Conservation (phyloP, 2,329 filamentous ascomycete genomes). For the Kalmusia sp. region DNA sequence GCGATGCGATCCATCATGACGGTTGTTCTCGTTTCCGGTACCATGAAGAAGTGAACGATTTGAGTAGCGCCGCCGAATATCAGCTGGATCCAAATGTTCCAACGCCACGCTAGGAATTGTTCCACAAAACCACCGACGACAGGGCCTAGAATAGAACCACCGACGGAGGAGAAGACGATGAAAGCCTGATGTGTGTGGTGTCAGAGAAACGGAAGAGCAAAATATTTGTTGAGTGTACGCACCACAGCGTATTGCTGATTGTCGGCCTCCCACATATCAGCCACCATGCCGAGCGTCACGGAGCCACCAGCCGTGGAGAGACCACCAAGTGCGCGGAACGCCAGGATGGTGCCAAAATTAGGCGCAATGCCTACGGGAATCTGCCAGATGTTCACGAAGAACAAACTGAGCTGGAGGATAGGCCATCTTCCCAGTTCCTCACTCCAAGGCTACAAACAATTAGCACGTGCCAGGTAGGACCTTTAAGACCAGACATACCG, state of each 20-base stretch:
- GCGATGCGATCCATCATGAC: slow-evolving; percentile 82
- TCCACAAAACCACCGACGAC: slow-evolving; percentile 81
- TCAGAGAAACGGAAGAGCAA: slow-evolving; percentile 1
- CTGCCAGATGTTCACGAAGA: slow-evolving; percentile 70
- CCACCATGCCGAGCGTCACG: slow-evolving; percentile 70
- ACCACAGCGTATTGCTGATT: slow-evolving; percentile 73
- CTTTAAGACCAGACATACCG: slow-evolving; percentile 40
- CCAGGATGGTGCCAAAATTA: slow-evolving; percentile 74
- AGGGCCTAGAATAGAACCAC: slow-evolving; percentile 77
- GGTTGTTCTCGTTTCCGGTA: slow-evolving; percentile 79
- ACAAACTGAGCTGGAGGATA: slow-evolving; percentile 68
- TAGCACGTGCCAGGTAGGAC: not conserved
- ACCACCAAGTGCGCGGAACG: slow-evolving; percentile 59
- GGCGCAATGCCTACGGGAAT: slow-evolving; percentile 69
- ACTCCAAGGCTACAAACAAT: slow-evolving; percentile 68
- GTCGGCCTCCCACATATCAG: slow-evolving; percentile 66
- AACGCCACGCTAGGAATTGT: slow-evolving; percentile 73
- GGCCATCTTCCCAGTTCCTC: slow-evolving; percentile 74
- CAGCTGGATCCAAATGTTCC: slow-evolving; percentile 85
- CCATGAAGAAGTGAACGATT: slow-evolving; percentile 69
- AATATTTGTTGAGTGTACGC: slow-evolving; percentile 6
- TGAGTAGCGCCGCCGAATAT: slow-evolving; percentile 79
- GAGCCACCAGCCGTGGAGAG: slow-evolving; percentile 66
- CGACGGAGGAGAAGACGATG: slow-evolving; percentile 80
- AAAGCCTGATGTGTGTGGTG: slow-evolving; percentile 29